phyloP scores from a whole-genome alignment of 2,329 filamentous ascomycete genomes.

The Rutstroemia sp. region DNA sequence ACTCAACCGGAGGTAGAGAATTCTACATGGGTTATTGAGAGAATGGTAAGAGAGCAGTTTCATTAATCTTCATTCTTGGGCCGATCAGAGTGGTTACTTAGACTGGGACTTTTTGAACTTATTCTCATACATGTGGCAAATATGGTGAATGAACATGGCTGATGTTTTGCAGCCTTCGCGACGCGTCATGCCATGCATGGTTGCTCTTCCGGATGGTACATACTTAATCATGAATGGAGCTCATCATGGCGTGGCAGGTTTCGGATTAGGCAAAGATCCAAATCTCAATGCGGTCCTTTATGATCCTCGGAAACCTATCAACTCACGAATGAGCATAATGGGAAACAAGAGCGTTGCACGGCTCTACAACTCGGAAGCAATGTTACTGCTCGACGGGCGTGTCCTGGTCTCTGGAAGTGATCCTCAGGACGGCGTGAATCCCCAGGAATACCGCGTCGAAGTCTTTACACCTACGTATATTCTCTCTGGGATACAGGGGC shows the following conservation, averaged over 20 bases:
- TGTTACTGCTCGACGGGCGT: conserved; percentile 55
- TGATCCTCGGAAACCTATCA: conserved; percentile 46
- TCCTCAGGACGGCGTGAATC: conserved; percentile 40
- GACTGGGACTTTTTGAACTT: too few relatives aligned
- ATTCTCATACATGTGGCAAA: neutral
- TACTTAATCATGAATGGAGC: conserved; percentile 58
- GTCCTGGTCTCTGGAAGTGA: conserved; percentile 53
- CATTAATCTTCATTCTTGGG: too few relatives aligned
- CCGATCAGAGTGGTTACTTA: too few relatives aligned
- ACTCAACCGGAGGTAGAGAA: conserved; percentile 49
- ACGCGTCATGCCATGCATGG: conserved; percentile 56
- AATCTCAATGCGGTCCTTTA: conserved; percentile 57
- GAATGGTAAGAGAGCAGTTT: conserved; percentile 38
- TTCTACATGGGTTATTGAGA: conserved; percentile 54
- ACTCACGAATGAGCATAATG: conserved; percentile 53
- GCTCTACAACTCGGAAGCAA: conserved; percentile 57
- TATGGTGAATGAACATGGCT: neutral
- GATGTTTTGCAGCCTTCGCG: conserved; percentile 37
- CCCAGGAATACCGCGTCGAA: conserved; percentile 57
- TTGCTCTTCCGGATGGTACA: conserved; percentile 56
- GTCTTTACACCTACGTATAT: conserved; percentile 58
- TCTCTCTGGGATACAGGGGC: conserved; percentile 40
- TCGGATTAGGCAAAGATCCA: conserved; percentile 49
- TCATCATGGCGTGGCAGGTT: conserved; percentile 51
- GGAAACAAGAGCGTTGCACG: conserved; percentile 57